Evolutionary conservation across 805 yeast genomes (phyloP).

Genomic region (Candida ulmi): DNA sequence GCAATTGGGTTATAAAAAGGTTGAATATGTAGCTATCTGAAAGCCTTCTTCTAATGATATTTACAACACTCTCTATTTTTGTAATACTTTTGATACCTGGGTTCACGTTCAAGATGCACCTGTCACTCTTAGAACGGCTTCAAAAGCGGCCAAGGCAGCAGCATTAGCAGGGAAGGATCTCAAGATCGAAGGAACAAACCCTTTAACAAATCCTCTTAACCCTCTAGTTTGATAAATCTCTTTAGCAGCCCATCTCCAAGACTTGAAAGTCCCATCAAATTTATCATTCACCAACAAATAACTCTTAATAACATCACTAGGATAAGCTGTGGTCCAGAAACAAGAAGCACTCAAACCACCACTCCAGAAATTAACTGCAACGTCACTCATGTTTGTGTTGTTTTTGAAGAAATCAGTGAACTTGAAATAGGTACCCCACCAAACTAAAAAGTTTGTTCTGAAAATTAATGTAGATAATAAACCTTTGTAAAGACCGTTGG

Average conservation of each 20-base stretch:
- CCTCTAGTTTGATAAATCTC: conserved; percentile 64
- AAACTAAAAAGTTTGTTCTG: conserved; percentile 78
- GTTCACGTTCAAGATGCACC: conserved; percentile 27
- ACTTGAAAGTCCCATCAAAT: conserved; percentile 60
- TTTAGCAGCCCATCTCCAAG: conserved; percentile 67
- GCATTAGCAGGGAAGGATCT: conserved; percentile 94
- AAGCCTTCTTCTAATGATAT: too few relatives aligned
- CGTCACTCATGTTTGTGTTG: conserved; percentile 58
- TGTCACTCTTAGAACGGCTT: conserved; percentile 62
- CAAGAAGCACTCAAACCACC: conserved; percentile 86
- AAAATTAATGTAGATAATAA: conserved; percentile 81
- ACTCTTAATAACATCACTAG: conserved; percentile 84
- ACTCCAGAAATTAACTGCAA: conserved; percentile 82
- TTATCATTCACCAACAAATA: conserved; percentile 78
- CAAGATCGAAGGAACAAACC: conserved; percentile 72
- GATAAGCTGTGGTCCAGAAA: conserved; percentile 87
- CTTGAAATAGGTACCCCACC: conserved; percentile 93
- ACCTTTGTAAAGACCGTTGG: conserved; percentile 75
- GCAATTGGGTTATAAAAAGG: too few relatives aligned
- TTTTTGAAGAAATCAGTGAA: conserved; percentile 63
- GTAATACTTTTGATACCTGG: too few relatives aligned
- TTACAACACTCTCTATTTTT: too few relatives aligned
- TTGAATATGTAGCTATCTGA: too few relatives aligned
- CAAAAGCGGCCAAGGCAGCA: conserved; percentile 87
- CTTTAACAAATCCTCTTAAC: conserved; percentile 66